Evolutionary conservation across 208 protist species (phyloP), one percentile per base, ranked within the genome.

Genomic region (Angomonas ambiguus): DNA sequence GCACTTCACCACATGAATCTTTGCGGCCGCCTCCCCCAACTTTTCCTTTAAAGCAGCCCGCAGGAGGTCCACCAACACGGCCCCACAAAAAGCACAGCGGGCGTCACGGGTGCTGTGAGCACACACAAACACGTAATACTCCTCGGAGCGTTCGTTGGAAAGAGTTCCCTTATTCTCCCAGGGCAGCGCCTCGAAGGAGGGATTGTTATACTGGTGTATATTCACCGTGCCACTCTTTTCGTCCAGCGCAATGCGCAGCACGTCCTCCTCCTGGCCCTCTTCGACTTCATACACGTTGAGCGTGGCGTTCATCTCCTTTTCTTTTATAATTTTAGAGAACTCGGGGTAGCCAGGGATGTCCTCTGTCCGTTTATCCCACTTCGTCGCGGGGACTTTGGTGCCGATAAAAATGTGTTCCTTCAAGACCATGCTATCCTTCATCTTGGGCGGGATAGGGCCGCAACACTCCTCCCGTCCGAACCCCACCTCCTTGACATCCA

Each of bases 391-490:
- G 61, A 93, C 71, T 49, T 74, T 69, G 16, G 88, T 85, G 35
- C 72, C 74, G 25, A 95, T 69, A 58, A 96, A 87, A 13, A 95
- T 68, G 72, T 94, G 88, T 62, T 94, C 77, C 48, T 72, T 31
- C 41, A 95, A 74, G 57, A 77, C 74, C 77, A 96, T 91, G 77
- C 89, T 93, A 34, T 82, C 79, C 22, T 75, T 69, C 10, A 96
- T 67, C 57, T 88, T 91, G 24, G 67, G 55, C 1, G 87, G 86
- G 2, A 91, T 57, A 2, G 77, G 71, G 30, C 83, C 85, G 71
- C 87, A 93, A 80, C 91, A 96, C 80, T 96, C 89, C 74, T 82
- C 75, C 28, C 91, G 83, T 32, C 72, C 74, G 57, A 97, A 97
- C 56, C 92, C 92, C 51, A 83, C 77, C 65, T 76, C 65, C 49